A percentile compares a stretch with the other conserved stretches of the same genome.
Evolutionary conservation across 2,329 filamentous ascomycete genomes (phyloP).

Genomic region (Sporothrix schenckii): DNA sequence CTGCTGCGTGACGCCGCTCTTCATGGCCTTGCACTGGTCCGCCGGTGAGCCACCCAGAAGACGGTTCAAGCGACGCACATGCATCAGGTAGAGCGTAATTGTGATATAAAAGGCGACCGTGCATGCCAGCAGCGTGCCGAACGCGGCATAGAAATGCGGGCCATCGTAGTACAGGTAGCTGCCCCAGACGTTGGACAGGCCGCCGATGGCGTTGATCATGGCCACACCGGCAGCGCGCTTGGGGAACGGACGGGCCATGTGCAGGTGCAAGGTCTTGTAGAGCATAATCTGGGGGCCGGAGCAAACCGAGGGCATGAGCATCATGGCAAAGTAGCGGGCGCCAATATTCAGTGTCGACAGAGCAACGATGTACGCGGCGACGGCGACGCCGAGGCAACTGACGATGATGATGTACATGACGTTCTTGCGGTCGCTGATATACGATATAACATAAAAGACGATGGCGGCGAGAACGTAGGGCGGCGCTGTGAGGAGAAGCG

Average conservation of each 20-base stretch:
- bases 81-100: conserved; percentile 37
- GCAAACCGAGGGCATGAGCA: conserved; percentile 47
- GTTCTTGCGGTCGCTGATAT: conserved; percentile 43
- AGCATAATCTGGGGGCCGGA: conserved; percentile 48
- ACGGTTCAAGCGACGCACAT: conserved; percentile 37
- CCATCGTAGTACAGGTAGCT: conserved; percentile 42
- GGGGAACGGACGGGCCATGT: conserved; percentile 46
- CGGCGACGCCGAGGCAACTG: conserved; percentile 42
- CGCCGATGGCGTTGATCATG: conserved; percentile 46
- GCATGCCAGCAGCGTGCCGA: conserved; percentile 37
- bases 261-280: conserved; percentile 44
- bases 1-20: conserved; percentile 38
- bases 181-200: conserved; percentile 44
- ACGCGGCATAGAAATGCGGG: conserved; percentile 38
- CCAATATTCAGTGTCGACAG: conserved; percentile 45
- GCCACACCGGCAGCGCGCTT: conserved; percentile 50
- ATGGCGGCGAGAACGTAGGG: conserved; percentile 41
- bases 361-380: conserved; percentile 46
- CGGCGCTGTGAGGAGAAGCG: conserved; percentile 43
- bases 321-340: conserved; percentile 50
- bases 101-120: conserved; percentile 35
- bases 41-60: conserved; percentile 35
- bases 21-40: conserved; percentile 36
- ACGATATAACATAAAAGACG: conserved; percentile 43
- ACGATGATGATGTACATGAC: conserved; percentile 45